Evolutionary conservation across 345 rosid genomes (phyloP).

Genomic region (Gossypium stocksii): DNA sequence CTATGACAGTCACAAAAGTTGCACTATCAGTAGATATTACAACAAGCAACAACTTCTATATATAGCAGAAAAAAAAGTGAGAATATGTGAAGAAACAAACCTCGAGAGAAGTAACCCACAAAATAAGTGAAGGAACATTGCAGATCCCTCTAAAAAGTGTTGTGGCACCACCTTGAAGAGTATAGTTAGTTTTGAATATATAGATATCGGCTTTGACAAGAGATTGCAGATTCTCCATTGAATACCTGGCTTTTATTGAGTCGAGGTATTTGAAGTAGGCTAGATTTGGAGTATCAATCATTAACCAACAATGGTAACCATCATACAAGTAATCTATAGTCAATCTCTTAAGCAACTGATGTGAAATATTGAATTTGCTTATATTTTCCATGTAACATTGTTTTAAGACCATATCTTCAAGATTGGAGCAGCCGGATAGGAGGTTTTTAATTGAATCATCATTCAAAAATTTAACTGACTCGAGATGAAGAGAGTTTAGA

Average conservation of each 20-base stretch:
- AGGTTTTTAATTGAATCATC: background rate
- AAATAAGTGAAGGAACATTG: background rate
- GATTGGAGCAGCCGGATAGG: background rate
- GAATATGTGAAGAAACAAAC: background rate
- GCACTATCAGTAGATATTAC: no score
- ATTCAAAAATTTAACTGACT: background rate
- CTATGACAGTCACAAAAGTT: background rate
- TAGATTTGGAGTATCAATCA: no score
- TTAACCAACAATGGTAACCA: no score
- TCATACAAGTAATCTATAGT: background rate
- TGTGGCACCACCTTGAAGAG: background rate
- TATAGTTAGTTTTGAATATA: no score
- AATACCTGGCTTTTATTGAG: no score
- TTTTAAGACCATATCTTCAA: background rate
- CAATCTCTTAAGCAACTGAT: background rate
- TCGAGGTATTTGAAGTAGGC: no score
- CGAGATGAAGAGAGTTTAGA: background rate
- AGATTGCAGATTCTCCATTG: no score
- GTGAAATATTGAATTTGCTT: background rate
- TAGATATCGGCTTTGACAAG: no score
- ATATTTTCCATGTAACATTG: background rate
- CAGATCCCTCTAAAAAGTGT: background rate
- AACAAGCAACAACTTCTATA: no score
- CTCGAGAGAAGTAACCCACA: background rate
- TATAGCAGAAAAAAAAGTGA: no score